Percentiles rank a stretch among this genome's conserved stretches.
phyloP scores from a whole-genome alignment of 768 basidiomycete genomes.

The Panellus pusillus region DNA sequence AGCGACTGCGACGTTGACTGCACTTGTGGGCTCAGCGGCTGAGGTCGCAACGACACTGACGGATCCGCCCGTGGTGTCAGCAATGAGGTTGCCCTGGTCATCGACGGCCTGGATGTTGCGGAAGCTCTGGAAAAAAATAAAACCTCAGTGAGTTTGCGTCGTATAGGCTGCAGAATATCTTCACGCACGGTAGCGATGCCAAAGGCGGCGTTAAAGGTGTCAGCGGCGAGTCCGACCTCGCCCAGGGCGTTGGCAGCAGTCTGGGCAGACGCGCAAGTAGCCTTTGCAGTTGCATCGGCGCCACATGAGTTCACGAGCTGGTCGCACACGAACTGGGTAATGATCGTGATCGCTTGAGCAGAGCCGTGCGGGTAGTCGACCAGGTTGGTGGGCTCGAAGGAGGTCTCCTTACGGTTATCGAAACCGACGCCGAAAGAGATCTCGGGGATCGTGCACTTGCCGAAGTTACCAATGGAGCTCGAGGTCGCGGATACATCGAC shows the following conservation, averaged over 20 bases:
- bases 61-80: slow-evolving; percentile 17
- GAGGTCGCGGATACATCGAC: slow-evolving; percentile 29
- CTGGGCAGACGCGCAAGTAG: slow-evolving; percentile 43
- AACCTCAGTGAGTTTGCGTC: not conserved
- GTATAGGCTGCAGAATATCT: not conserved
- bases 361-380: slow-evolving; percentile 57
- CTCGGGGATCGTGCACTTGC: slow-evolving; percentile 54
- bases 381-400: slow-evolving; percentile 55
- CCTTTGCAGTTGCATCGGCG: slow-evolving; percentile 53
- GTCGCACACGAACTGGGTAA: slow-evolving; percentile 59
- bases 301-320: slow-evolving; percentile 52
- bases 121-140: slow-evolving; percentile 42
- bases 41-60: slow-evolving; percentile 15
- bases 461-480: slow-evolving; percentile 43
- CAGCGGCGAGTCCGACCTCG: slow-evolving; percentile 55
- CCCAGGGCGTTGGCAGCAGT: slow-evolving; percentile 41
- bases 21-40: slow-evolving; percentile 1
- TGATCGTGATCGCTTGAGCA: slow-evolving; percentile 59
- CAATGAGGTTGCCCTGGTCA: slow-evolving; percentile 27
- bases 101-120: slow-evolving; percentile 25
- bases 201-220: slow-evolving; percentile 61
- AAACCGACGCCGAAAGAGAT: slow-evolving; percentile 61
- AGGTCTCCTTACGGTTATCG: slow-evolving; percentile 57
- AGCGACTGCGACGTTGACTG: not conserved
- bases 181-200: slow-evolving; percentile 46